These are phyloP conservation scores for Beta vulgaris DNA, from an alignment of 148 eudicot species.

Conservation along the genomic window DNA sequence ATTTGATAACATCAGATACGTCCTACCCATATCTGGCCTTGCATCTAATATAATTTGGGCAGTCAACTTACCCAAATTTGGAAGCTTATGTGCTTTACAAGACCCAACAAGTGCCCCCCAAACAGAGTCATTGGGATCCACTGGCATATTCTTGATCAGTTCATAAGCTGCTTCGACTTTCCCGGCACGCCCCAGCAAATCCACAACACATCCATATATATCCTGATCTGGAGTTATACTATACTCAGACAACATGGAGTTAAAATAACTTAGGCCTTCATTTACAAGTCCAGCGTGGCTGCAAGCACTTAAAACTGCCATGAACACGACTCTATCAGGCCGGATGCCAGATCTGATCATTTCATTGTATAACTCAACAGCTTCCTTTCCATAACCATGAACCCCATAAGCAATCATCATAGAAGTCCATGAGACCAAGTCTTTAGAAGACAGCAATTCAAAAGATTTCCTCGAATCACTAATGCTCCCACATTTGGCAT, in stretches of 20 bases:
- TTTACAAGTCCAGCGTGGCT: constrained; percentile 90
- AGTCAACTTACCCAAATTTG: constrained; percentile 55
- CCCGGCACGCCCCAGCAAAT: constrained; percentile 86
- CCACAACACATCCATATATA: constrained; percentile 80
- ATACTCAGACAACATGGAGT: constrained; percentile 52
- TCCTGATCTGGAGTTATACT: constrained; percentile 63
- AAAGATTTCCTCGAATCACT: constrained; percentile 58
- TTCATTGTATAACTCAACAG: constrained; percentile 56
- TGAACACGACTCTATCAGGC: constrained; percentile 72
- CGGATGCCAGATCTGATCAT: constrained; percentile 56
- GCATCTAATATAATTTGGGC: constrained; percentile 46
- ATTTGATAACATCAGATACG: constrained; percentile 59
- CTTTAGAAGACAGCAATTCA: constrained; percentile 41
- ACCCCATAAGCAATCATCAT: constrained; percentile 89
- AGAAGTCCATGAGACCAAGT: constrained; percentile 88
- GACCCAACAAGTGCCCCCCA: constrained; percentile 94
- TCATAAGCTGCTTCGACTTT: constrained; percentile 78
- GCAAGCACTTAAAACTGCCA: constrained; percentile 83
- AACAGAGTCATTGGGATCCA: constrained; percentile 74
- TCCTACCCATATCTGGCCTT: constrained; percentile 55
- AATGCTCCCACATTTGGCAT: constrained; percentile 84
- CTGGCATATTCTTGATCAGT: constrained; percentile 74
- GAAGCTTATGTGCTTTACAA: constrained; percentile 69
- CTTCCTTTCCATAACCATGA: constrained; percentile 77
- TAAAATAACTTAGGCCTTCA: constrained; percentile 73